A percentile compares a stretch with the other conserved stretches of the same genome.
phyloP scores from a whole-genome alignment of 148 eudicot genomes.

The Rhododendron molle region DNA sequence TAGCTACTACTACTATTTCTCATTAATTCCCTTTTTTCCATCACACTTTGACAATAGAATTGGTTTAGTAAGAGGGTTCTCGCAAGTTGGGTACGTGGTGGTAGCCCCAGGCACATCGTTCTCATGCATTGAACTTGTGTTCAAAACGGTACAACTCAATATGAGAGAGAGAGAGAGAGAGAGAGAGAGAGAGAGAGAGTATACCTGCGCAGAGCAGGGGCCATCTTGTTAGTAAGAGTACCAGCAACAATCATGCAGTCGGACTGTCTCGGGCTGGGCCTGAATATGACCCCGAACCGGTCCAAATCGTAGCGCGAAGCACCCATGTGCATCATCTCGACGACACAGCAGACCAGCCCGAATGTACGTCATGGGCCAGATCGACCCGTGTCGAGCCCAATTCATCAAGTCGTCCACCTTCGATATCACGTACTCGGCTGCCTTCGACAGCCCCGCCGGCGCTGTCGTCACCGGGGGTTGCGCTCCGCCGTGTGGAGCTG shows the following conservation, averaged over 20 bases:
- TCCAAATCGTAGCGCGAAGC: slow-evolving; percentile 75
- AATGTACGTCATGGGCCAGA: slow-evolving; percentile 90
- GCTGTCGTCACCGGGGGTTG: slow-evolving; percentile 42
- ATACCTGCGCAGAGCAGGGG: slow-evolving; percentile 25
- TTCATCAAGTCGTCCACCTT: slow-evolving; percentile 91
- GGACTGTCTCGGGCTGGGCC: slow-evolving; percentile 92
- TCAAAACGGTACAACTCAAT: too few species aligned
- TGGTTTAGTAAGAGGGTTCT: too few species aligned
- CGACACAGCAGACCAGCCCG: slow-evolving; percentile 87
- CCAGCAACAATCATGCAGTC: slow-evolving; percentile 98
- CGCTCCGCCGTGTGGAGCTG: slow-evolving; percentile 38
- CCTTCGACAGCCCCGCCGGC: slow-evolving; percentile 47
- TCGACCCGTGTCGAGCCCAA: slow-evolving; percentile 86
- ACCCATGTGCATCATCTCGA: slow-evolving; percentile 90
- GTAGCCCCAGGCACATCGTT: too few species aligned
- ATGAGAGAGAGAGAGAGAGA: not conserved
- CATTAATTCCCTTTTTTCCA: too few species aligned
- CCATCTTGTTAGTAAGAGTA: slow-evolving; percentile 30
- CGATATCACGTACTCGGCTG: slow-evolving; percentile 73
- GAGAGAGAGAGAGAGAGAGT: not conserved
- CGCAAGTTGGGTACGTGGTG: too few species aligned
- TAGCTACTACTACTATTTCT: too few species aligned
- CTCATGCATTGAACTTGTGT: too few species aligned
- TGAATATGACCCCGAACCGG: slow-evolving; percentile 73
- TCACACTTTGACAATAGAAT: too few species aligned